Conservation (phyloP, 2,329 filamentous ascomycete species). For the Ceratocystis harringtonii region DNA sequence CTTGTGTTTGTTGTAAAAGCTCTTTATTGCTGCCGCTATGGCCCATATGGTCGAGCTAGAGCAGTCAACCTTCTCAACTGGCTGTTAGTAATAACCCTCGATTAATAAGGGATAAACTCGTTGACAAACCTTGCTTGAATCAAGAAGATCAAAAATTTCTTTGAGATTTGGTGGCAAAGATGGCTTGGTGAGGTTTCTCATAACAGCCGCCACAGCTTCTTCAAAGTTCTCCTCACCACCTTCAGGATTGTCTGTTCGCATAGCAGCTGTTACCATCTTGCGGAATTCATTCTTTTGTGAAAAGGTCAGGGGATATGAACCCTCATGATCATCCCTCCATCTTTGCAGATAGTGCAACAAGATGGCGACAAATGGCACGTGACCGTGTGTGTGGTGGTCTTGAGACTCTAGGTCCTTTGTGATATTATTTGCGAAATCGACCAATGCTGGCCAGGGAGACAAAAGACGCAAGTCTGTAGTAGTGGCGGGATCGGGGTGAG, state of each 20-base stretch:
- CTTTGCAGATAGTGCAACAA: conserved; percentile 66
- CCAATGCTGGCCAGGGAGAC: conserved; percentile 71
- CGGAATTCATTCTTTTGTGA: conserved; percentile 78
- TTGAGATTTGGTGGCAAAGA: conserved; percentile 53
- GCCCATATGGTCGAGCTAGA: conserved; percentile 53
- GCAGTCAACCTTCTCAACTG: background rate
- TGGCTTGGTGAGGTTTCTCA: conserved; percentile 66
- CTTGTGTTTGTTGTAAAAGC: conserved; percentile 59
- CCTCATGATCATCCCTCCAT: conserved; percentile 62
- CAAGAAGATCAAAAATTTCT: conserved; percentile 48
- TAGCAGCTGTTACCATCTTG: conserved; percentile 48
- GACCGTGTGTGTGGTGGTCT: conserved; percentile 70
- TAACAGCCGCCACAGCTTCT: conserved; percentile 71
- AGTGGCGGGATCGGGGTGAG: conserved; percentile 76
- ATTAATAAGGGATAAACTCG: background rate
- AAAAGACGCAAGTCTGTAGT: conserved; percentile 74
- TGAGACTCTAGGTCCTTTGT: conserved; percentile 54
- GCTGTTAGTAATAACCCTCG: background rate
- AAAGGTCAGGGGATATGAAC: conserved; percentile 55
- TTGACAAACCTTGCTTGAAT: conserved; percentile 8
- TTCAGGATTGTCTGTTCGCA: conserved; percentile 59
- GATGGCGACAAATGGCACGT: conserved; percentile 75
- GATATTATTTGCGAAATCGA: conserved; percentile 49
- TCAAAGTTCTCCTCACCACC: conserved; percentile 95
- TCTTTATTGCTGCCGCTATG: conserved; percentile 62